Evolutionary conservation across 352 stramenopile genomes (phyloP).

Genomic region (Phytophthora cryptogea): DNA sequence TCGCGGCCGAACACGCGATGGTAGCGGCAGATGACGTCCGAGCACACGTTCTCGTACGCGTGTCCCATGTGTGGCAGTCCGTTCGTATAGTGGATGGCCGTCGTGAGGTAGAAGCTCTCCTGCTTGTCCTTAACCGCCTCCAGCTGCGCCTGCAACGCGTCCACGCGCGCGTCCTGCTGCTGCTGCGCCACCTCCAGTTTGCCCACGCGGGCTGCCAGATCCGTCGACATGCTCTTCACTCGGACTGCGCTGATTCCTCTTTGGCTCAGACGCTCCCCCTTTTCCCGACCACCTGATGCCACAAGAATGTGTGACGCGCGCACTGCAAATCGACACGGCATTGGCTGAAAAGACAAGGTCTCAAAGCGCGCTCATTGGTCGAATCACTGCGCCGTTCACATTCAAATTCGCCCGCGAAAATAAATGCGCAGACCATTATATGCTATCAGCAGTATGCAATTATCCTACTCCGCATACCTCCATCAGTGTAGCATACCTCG

Average conservation of each 20-base stretch:
- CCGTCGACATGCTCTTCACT: slow-evolving; percentile 31
- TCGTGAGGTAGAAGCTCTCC: slow-evolving; percentile 97
- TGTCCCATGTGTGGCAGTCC: slow-evolving; percentile 97
- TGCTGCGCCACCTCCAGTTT: slow-evolving; percentile 49
- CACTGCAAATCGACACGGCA: not conserved
- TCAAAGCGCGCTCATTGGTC: slow-evolving; percentile 1
- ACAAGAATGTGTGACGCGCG: slow-evolving; percentile 1
- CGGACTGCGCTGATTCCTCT: slow-evolving; percentile 20
- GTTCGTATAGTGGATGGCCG: slow-evolving; percentile 99
- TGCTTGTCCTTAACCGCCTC: slow-evolving; percentile 39
- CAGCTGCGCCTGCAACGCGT: slow-evolving; percentile 39
- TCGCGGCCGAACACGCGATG: slow-evolving; percentile 88
- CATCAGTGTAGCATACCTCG: slow-evolving; percentile 6
- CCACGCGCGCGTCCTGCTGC: slow-evolving; percentile 44
- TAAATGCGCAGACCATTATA: not conserved
- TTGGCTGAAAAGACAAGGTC: slow-evolving; percentile 14
- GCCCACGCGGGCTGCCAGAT: slow-evolving; percentile 46
- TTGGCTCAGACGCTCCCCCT: slow-evolving; percentile 16
- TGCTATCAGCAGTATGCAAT: not conserved
- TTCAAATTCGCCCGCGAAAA: slow-evolving; percentile 24
- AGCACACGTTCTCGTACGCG: slow-evolving; percentile 97
- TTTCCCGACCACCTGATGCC: slow-evolving; percentile 31
- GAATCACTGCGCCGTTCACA: not conserved
- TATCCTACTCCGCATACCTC: not conserved
- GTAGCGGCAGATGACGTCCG: slow-evolving; percentile 97